Evolutionary conservation across 1,284 basidiomycete species (phyloP), one percentile per base, ranked within the genome.

Genomic region (Sparassis latifolia): DNA sequence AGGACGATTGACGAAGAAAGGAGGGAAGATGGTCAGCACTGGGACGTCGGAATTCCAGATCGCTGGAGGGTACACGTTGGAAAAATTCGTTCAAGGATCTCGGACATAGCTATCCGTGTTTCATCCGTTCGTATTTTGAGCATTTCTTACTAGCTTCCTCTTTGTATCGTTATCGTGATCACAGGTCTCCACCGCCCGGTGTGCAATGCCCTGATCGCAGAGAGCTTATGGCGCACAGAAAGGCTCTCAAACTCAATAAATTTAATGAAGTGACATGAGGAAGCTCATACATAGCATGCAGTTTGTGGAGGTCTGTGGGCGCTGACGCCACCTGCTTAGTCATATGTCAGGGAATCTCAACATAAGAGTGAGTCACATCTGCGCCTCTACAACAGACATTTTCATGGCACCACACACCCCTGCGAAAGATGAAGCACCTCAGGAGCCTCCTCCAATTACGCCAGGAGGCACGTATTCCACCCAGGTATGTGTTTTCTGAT

Each of bases 11-110:
- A 78, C 81, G 52, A 94, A 89, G 75, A 84, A 85, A 65, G 81
- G 82, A 38, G 94, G 94, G 32, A 77, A 83, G 55, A 79, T 96
- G 75, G 79, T 84, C 52, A 84, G 84, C 52, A 83, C 78, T 57
- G 87, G 84, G 33, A 76, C 77, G 28, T 79, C 79, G 40, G 92
- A 95, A 65, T 96, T 92, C 72, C 92, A 96, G 69, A 79, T 94
- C 51, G 80, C 85, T 47, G 79, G 82, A 39, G 79, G 79, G 5
- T 70, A 77, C 58, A 80, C 77, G 43, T 66, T 94, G 62, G 89
- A 88, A 66, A 84, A 76, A 65, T 68, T 92, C 56, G 78, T 80
- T 2, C 54, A 59, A 28, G 51, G 53, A 33, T 39, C 47, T 49
- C 70, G 58, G 59, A 61, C 60, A 52, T 63, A 53, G 45, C 10